Base-by-base conservation (phyloP, 75 land plant species). In the Isoetes taiwanensis region DNA sequence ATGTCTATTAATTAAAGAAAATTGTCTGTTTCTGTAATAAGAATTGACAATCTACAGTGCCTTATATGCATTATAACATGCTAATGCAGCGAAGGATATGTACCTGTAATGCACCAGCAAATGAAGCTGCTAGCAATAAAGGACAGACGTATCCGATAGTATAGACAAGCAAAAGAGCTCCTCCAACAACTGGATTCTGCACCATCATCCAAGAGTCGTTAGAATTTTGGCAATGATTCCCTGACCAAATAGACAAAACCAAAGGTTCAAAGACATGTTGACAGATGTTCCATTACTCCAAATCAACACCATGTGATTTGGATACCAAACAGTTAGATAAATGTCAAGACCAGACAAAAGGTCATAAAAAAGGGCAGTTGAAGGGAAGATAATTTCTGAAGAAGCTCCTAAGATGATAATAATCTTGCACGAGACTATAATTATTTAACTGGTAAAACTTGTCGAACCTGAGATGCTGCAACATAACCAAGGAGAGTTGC, bases 41-140 rank as follows among this genome's bases (percentile, higher is more conserved):
- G 20, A 14, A 29, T 12, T 29, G 42, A 32, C n/a, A 57, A 30
- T 4, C n/a, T n/a, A n/a, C n/a, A n/a, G n/a, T n/a, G n/a, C n/a
- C n/a, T n/a, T n/a, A n/a, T n/a, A n/a, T n/a, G n/a, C n/a, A n/a
- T n/a, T 10, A 5, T 25, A 54, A 4, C 6, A 54, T 54, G 5
- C 30, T 24, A 24, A 6, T 16, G 12, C 2, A 43, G 23, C 20
- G n/a, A 48, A 14, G 0, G 17, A 20, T 30, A 2, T 29, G 35
- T 70, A 77, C 97, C 97, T 86, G 97, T 54, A 93, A 68, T 40
- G 98, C 89, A 39, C 98, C 95, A 46, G 96, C 98, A 81, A 93
- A 93, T 32, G 98, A 93, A 50, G 98, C 98, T 52, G 95, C 98
- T 29, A 93, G 63, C 28, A 91, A 83, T 28, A 93, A 81, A 59